Conservation (phyloP, 371 early-diverging fungal genomes). For the Rhizopus stolonifer region DNA sequence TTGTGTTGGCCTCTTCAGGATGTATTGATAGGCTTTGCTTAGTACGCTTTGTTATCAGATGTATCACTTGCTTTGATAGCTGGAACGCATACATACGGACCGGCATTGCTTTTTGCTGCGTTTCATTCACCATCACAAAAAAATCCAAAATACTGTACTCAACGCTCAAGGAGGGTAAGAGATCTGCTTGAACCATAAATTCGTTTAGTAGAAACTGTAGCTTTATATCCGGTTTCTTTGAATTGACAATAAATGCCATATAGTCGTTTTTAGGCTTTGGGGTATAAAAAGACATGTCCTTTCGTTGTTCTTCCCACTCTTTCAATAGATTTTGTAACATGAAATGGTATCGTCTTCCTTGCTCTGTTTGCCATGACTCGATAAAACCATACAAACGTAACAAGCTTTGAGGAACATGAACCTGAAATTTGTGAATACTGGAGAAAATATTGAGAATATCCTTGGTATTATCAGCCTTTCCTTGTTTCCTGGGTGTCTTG, state of each 20-base stretch:
- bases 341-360: conserved; percentile 72
- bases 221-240: conserved; percentile 50
- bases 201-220: conserved; percentile 64
- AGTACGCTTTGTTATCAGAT: conserved; percentile 45
- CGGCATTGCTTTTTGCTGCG: conserved; percentile 27
- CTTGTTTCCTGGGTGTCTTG: conserved; percentile 23
- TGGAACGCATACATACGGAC: conserved; percentile 53
- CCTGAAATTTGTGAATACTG: conserved; percentile 53
- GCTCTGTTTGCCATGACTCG: conserved; percentile 80
- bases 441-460: conserved; percentile 59
- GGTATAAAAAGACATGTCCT: neutral
- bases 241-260: neutral
- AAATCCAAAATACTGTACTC: conserved; percentile 62
- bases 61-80: conserved; percentile 56
- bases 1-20: conserved; percentile 35
- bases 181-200: conserved; percentile 60
- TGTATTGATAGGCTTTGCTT: conserved; percentile 7
- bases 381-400: conserved; percentile 77
- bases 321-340: conserved; percentile 70
- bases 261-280: neutral
- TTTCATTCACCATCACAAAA: conserved; percentile 56
- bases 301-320: conserved; percentile 67
- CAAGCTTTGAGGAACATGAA: conserved; percentile 71
- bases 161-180: conserved; percentile 66
- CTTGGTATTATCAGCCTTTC: conserved; percentile 18